Percentiles rank a stretch among this genome's conserved stretches.
Evolutionary conservation across 768 basidiomycete species (phyloP).

Genomic region (Tricholoma sp.): DNA sequence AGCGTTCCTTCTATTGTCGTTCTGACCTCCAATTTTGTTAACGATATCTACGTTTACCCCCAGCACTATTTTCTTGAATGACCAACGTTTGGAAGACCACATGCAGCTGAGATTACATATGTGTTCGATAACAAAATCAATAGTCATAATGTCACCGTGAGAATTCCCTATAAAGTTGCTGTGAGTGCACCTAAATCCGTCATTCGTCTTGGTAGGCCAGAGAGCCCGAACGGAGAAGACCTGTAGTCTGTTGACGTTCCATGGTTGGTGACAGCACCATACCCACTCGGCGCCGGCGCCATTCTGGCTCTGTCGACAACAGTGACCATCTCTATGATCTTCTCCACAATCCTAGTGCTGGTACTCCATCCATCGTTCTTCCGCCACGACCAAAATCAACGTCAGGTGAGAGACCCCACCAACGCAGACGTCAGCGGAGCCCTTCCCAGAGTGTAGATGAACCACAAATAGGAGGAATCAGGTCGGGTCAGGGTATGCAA

Average conservation of each 20-base stretch:
- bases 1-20: background rate
- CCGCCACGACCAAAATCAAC: conserved; percentile 74
- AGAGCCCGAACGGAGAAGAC: background rate
- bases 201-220: background rate
- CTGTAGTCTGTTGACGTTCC: background rate
- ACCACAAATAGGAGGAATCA: conserved; percentile 19
- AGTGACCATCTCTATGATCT: conserved; percentile 22
- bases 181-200: too few species aligned
- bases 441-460: conserved; percentile 33
- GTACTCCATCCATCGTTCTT: conserved; percentile 31
- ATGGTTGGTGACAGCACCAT: conserved; percentile 20
- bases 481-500: conserved; percentile 21
- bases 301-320: conserved; percentile 51
- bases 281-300: conserved; percentile 53
- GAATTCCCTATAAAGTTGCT: background rate
- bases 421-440: conserved; percentile 41
- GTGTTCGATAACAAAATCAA: too few species aligned
- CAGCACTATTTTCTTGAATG: conserved; percentile 2
- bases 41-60: conserved; percentile 3
- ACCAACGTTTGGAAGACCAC: background rate
- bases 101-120: too few species aligned
- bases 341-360: conserved; percentile 11
- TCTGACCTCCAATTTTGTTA: background rate
- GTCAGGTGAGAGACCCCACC: conserved; percentile 55
- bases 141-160: background rate